Evolutionary conservation across 768 basidiomycete species (phyloP).

Genomic region (Mycena capillaripes): DNA sequence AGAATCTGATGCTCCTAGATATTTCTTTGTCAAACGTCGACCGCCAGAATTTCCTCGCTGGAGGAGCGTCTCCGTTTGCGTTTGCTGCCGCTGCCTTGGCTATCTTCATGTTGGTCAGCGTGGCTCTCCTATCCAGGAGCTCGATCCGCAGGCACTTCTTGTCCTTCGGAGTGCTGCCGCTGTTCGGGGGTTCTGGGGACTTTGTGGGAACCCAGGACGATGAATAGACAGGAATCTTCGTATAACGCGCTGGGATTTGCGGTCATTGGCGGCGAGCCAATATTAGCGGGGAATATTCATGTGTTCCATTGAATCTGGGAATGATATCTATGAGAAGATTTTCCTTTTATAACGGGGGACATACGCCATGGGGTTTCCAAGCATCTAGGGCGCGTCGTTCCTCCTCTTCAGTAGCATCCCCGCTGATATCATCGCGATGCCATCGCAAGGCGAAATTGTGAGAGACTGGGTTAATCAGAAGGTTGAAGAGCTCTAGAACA

Average conservation of each 20-base stretch:
- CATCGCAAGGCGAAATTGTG: constrained; percentile 82
- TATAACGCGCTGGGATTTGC: constrained; percentile 69
- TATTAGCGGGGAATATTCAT: constrained; percentile 53
- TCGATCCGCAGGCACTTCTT: too few species aligned
- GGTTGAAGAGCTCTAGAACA: constrained; percentile 76
- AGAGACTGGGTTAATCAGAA: constrained; percentile 76
- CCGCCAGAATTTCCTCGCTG: too few species aligned
- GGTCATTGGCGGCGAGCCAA: not conserved
- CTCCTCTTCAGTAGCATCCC: constrained; percentile 69
- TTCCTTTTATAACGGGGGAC: constrained; percentile 34
- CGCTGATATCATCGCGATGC: constrained; percentile 84
- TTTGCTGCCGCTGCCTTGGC: too few species aligned
- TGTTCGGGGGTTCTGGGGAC: constrained; percentile 70
- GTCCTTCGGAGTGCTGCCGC: constrained; percentile 64
- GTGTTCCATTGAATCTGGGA: constrained; percentile 90
- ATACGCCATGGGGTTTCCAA: constrained; percentile 75
- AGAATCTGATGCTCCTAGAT: too few species aligned
- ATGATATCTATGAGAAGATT: not conserved
- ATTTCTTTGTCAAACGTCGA: too few species aligned
- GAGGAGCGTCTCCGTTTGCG: too few species aligned
- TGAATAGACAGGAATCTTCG: constrained; percentile 75
- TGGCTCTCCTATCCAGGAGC: too few species aligned
- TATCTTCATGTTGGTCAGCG: too few species aligned
- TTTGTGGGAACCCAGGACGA: constrained; percentile 80
- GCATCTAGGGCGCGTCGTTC: constrained; percentile 68